Conservation (phyloP, 192 early-diverging fungal genomes). For the Obelidium mucronatum region DNA sequence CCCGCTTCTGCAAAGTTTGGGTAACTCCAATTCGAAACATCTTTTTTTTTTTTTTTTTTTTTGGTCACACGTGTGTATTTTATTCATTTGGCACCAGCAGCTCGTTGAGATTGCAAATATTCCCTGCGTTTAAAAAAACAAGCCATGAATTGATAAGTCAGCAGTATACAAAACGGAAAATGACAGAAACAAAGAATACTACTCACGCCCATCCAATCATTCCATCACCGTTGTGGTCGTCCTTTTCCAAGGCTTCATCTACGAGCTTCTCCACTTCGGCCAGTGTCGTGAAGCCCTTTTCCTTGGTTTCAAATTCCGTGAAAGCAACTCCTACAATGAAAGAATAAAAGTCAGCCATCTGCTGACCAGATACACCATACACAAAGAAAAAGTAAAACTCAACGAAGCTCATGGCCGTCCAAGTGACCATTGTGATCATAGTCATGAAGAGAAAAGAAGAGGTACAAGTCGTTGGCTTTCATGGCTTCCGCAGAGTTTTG, state of each 20-base stretch:
- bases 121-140: too few relatives aligned
- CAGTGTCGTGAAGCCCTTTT: background rate
- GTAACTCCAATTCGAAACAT: background rate
- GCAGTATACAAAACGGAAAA: too few relatives aligned
- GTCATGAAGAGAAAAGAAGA: conserved; percentile 65
- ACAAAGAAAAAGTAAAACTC: background rate
- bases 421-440: conserved; percentile 71
- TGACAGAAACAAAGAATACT: too few relatives aligned
- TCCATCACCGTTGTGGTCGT: conserved; percentile 77
- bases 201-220: conserved; percentile 58
- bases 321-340: conserved; percentile 11
- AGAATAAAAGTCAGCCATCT: background rate
- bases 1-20: too few relatives aligned
- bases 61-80: background rate
- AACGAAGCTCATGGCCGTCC: conserved; percentile 80
- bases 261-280: conserved; percentile 70
- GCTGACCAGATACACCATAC: too few relatives aligned
- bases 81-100: background rate
- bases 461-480: conserved; percentile 5
- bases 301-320: conserved; percentile 26
- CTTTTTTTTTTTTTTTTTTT: background rate
- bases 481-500: background rate
- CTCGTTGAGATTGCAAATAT: conserved; percentile 4
- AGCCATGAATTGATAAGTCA: too few relatives aligned
- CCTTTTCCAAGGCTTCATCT: conserved; percentile 77